These are phyloP conservation scores for Beauveria sp. DNA, from an alignment of 2,329 filamentous ascomycete genomes.

Conservation along the genomic window DNA sequence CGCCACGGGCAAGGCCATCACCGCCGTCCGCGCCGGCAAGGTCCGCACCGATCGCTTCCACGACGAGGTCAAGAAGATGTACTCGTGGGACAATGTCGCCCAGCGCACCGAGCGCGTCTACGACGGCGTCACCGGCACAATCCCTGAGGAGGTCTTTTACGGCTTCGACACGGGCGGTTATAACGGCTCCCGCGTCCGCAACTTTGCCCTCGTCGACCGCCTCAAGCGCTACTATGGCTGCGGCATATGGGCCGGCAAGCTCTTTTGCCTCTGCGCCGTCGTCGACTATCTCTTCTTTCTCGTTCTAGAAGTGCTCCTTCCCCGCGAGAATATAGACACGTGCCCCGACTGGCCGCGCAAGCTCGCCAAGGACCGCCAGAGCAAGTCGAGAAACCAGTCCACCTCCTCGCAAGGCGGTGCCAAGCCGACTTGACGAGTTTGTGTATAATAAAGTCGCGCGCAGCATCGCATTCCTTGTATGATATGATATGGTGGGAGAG, in stretches of 20 bases:
- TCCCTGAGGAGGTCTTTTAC: slow-evolving; percentile 82
- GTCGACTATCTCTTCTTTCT: slow-evolving; percentile 90
- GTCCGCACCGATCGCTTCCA: slow-evolving; percentile 92
- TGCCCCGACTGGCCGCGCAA: slow-evolving; percentile 91
- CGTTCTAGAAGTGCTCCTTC: slow-evolving; percentile 79
- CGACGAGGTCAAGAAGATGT: slow-evolving; percentile 96
- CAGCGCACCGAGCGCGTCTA: slow-evolving; percentile 92
- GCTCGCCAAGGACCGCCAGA: slow-evolving; percentile 13
- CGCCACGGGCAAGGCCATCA: slow-evolving; percentile 84
- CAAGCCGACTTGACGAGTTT: background rate
- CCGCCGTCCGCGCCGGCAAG: slow-evolving; percentile 73
- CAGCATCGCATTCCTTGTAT: background rate
- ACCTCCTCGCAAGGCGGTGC: slow-evolving; percentile 23
- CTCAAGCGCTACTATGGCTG: slow-evolving; percentile 96
- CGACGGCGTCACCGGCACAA: slow-evolving; percentile 80
- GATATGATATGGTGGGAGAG: background rate
- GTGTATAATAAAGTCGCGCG: background rate
- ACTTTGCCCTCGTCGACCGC: slow-evolving; percentile 88
- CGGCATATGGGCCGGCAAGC: slow-evolving; percentile 94
- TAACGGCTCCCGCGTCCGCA: slow-evolving; percentile 66
- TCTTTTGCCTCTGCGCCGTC: slow-evolving; percentile 90
- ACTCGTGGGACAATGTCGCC: slow-evolving; percentile 95
- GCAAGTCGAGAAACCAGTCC: slow-evolving; percentile 22
- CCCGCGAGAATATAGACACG: slow-evolving; percentile 77
- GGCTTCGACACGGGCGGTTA: slow-evolving; percentile 66